phyloP scores from a whole-genome alignment of 2,329 filamentous ascomycete genomes.

The Curvularia sp. region DNA sequence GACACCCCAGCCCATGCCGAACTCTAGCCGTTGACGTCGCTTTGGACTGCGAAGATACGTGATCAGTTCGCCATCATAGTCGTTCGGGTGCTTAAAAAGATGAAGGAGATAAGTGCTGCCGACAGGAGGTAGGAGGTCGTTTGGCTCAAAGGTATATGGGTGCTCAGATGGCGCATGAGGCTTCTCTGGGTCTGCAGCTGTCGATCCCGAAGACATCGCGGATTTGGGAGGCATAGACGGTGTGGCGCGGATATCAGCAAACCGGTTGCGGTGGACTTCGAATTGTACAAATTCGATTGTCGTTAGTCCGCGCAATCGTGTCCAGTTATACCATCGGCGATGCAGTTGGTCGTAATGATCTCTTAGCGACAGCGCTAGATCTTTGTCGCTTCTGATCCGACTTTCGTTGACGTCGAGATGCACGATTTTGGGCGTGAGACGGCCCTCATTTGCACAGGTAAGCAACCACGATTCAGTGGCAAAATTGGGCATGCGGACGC shows the following conservation, averaged over 20 bases:
- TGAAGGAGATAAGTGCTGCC: slow-evolving; percentile 50
- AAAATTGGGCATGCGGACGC: slow-evolving; percentile 29
- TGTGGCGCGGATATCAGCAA: slow-evolving; percentile 49
- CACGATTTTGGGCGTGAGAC: slow-evolving; percentile 47
- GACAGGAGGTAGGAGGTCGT: slow-evolving; percentile 50
- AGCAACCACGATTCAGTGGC: slow-evolving; percentile 46
- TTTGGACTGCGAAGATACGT: slow-evolving; percentile 49
- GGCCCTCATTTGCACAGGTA: slow-evolving; percentile 50
- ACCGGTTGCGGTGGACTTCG: slow-evolving; percentile 51
- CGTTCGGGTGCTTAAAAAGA: slow-evolving; percentile 50
- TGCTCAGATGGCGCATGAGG: slow-evolving; percentile 29
- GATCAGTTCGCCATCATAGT: slow-evolving; percentile 50
- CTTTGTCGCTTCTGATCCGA: slow-evolving; percentile 45
- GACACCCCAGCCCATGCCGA: slow-evolving; percentile 51
- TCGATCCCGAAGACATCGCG: slow-evolving; percentile 19
- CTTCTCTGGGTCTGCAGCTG: slow-evolving; percentile 17
- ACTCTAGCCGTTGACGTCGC: slow-evolving; percentile 39
- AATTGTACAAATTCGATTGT: slow-evolving; percentile 51
- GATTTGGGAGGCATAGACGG: slow-evolving; percentile 47
- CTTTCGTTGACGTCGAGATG: slow-evolving; percentile 47
- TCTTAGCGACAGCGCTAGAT: slow-evolving; percentile 44
- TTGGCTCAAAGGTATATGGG: slow-evolving; percentile 48
- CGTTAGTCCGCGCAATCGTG: slow-evolving; percentile 45
- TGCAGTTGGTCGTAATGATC: slow-evolving; percentile 47
- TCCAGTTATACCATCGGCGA: slow-evolving; percentile 39